A percentile compares a stretch with the other conserved stretches of the same genome.
phyloP scores from a whole-genome alignment of 768 basidiomycete genomes.

The Boletellus emodensis region DNA sequence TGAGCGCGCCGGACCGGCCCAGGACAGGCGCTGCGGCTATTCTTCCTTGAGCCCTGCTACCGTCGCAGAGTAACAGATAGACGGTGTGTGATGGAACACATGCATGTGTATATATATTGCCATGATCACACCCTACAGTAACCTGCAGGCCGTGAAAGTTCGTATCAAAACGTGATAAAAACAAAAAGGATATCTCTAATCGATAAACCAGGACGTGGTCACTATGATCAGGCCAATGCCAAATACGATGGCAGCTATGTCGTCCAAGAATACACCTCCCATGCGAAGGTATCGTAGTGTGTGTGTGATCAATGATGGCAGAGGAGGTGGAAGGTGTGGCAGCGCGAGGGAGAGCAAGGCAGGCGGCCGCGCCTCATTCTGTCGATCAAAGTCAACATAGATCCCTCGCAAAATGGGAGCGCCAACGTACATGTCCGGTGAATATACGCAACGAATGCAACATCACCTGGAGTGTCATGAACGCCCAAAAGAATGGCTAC shows the following conservation, averaged over 20 bases:
- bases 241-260: slow-evolving; percentile 66
- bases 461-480: slow-evolving; percentile 65
- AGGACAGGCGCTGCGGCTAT: slow-evolving; percentile 40
- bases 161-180: neutral
- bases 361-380: slow-evolving; percentile 62
- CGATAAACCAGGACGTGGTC: slow-evolving; percentile 45
- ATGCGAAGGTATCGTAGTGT: slow-evolving; percentile 66
- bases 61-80: neutral
- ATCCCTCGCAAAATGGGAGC: neutral
- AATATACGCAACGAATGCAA: slow-evolving; percentile 73
- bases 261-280: slow-evolving; percentile 64
- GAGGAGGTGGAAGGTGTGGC: slow-evolving; percentile 60
- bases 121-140: slow-evolving; percentile 3
- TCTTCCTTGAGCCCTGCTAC: slow-evolving; percentile 25
- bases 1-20: slow-evolving; percentile 22
- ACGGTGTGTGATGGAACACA: neutral
- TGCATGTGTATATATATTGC: neutral
- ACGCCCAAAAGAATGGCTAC: slow-evolving; percentile 82
- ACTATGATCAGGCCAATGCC: slow-evolving; percentile 64
- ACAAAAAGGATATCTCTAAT: slow-evolving; percentile 6
- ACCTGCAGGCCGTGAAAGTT: neutral
- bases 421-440: slow-evolving; percentile 54
- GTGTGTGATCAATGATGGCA: slow-evolving; percentile 60
- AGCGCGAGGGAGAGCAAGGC: slow-evolving; percentile 55
- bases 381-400: slow-evolving; percentile 1